Evolutionary conservation across 2,329 filamentous ascomycete genomes (phyloP).

Genomic region (Aspergillus ustus): DNA sequence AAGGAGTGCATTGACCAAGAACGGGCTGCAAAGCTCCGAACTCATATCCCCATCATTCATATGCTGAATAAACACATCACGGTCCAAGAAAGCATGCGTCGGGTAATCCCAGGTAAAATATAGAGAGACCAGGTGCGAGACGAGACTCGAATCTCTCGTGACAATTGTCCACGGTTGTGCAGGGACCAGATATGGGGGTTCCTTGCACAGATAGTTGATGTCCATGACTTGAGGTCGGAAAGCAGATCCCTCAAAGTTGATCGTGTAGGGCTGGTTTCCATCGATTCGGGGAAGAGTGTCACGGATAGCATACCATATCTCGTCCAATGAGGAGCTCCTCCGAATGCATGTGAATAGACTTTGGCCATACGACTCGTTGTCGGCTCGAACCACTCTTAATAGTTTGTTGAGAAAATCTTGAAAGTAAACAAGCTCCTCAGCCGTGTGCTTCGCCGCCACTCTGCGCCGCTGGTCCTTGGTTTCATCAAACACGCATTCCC

Average conservation of each 20-base stretch:
- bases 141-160: conserved; percentile 72
- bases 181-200: conserved; percentile 40
- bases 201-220: conserved; percentile 45
- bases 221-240: conserved; percentile 48
- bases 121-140: conserved; percentile 84
- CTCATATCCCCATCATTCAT: conserved; percentile 44
- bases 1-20: conserved; percentile 90
- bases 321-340: conserved; percentile 38
- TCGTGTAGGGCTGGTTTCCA: conserved; percentile 3
- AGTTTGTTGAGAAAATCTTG: conserved; percentile 45
- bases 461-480: conserved; percentile 58
- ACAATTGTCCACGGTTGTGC: conserved; percentile 75
- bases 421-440: conserved; percentile 46
- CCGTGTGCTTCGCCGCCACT: conserved; percentile 45
- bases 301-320: conserved; percentile 41
- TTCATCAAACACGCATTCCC: conserved; percentile 61
- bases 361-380: conserved; percentile 34
- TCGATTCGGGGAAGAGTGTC: conserved; percentile 32
- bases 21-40: conserved; percentile 77
- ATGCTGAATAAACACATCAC: conserved; percentile 71
- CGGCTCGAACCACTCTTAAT: conserved; percentile 39
- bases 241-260: background rate
- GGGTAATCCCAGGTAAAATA: conserved; percentile 95
- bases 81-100: conserved; percentile 79
- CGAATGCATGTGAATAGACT: conserved; percentile 42